Evolutionary conservation across 352 stramenopile genomes (phyloP), one percentile per base, ranked within the genome.

Genomic region (Globisporangium cylindrosporum): DNA sequence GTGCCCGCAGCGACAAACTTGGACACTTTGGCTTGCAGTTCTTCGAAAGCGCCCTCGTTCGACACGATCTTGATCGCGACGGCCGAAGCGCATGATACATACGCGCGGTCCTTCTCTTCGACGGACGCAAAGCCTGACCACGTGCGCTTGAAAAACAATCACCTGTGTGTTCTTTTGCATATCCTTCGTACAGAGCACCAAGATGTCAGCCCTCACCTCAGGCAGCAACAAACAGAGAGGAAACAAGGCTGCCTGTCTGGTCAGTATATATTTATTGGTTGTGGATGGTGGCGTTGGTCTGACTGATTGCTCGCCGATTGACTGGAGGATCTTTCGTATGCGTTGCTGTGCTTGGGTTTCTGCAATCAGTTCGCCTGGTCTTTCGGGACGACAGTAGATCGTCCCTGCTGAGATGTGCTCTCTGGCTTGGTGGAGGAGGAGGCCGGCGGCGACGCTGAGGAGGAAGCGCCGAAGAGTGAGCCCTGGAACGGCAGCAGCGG

Each of bases 401-500:
- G 75, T 8, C 68, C 70, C 20, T 76, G 67, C 6, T 34, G 10
- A 34, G 65, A 14, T 4, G 67, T 56, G 12, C 6, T 24, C 29
- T 65, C 20, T 51, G n/a, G 43, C 18, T 5, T 8, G 6, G 43
- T 24, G 43, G 43, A 51, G 43, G 43, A 51, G 25, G 27, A 58
- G 8, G 25, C 32, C 8, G 34, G 6, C 22, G 62, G 25, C 1
- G 49, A 15, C 15, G 54, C 9, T 32, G 57, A 61, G 24, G 64
- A 62, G 55, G 41, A 73, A 66, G 18, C 66, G n/a, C 73, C 75
- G 15, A 89, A 78, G 29, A 89, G 62, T 3, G 67, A 71, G 51
- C 87, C 87, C 38, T 78, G 74, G 70, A 95, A 95, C 14, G 87
- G 87, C 72, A 93, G 63, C 32, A 93, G 61, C 53, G 87, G 85